Base-by-base conservation (phyloP, 2,329 filamentous ascomycete genomes). In the Colletotrichum liriopes region DNA sequence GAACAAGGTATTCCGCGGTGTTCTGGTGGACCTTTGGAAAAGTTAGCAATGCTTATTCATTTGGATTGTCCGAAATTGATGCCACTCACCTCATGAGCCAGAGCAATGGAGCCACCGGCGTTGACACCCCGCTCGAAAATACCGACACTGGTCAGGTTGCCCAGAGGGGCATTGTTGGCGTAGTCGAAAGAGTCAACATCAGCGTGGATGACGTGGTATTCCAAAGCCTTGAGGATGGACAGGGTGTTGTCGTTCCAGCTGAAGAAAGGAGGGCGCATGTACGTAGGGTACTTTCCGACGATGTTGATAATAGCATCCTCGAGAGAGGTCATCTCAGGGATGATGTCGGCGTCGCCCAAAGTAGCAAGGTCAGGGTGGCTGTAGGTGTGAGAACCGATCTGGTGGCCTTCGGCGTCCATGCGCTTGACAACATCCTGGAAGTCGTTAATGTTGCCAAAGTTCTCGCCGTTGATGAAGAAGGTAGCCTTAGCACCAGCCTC, bases 301-400 rank as follows among this genome's bases (percentile, higher is more conserved):
- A 85, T 78, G 74, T 84, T 76, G 77, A 81, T 78, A 29, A 88
- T 77, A 1, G 84, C 82, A 76, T 83, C 83, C 73, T 88, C 85
- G 49, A 85, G 84, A 73, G 82, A 81, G 23, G 82, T 78, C 75
- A 87, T 83, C 74, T 88, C 81, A 18, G 79, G 74, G 71, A 73
- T 76, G 61, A 81, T 79, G 14, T 81, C 76, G 3, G 78, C 77
- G 35, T 78, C 78, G 66, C 78, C 79, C 47, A 84, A 75, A 29
- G 76, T 58, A 67, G 82, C 80, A 20, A 88, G 78, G 67, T 86
- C 80, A 16, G 80, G 79, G 76, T 88, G 86, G 39, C 82, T 82
- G 84, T 83, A 87, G 11, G 75, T 80, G 67, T 74, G 73, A 37
- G 72, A 74, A 29, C 80, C 84, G 51, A 87, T 79, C 66, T 87